Evolutionary conservation across 2,329 filamentous ascomycete genomes (phyloP), one percentile per base, ranked within the genome.

Genomic region (Diplocarpon mali): DNA sequence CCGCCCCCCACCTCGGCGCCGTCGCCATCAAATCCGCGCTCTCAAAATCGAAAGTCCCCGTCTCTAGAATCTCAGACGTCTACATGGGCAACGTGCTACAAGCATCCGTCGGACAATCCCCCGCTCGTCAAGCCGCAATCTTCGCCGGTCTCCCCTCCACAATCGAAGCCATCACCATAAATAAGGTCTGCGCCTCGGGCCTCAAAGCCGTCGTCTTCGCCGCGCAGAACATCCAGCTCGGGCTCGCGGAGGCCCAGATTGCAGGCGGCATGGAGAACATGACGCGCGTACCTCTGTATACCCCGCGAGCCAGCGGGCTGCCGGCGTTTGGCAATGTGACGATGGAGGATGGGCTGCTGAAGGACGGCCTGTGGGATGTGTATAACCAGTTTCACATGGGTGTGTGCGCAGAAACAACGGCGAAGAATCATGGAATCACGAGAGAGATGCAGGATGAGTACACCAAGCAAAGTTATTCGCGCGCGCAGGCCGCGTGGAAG

Each of bases 221-320:
- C 1, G 90, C 90, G 1, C 87, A 95, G 61, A 92, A 94, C 60
- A 95, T 96, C 57, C 86, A 95, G 66, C 76, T 98, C 10, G 90
- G 92, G 5, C 73, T 94, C 9, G 78, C 87, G 13, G 85, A 94
- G 59, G 89, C 85, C 0, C 85, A 94, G 63, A 73, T 96, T 7
- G 92, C 92, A 1, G 92, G 92, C 50, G 92, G 92, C 43, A 95
- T 98, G 85, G 92, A 98, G 69, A 95, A 86, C 66, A 98, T 98
- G 92, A 86, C 85, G 5, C 76, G 84, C 32, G 87, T 95, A 4
- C 92, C 92, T 2, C 93, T 93, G 66, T 96, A 95, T 62, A 68
- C 93, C 27, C 80, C 84, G 7, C 79, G 92, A 28, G 78, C 87
- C n/a, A 86, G 80, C 59, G 77, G 83, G 50, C 72, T 92, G 55